Evolutionary conservation across 2,329 filamentous ascomycete species (phyloP).

Genomic region (Hypoxylon sp.): DNA sequence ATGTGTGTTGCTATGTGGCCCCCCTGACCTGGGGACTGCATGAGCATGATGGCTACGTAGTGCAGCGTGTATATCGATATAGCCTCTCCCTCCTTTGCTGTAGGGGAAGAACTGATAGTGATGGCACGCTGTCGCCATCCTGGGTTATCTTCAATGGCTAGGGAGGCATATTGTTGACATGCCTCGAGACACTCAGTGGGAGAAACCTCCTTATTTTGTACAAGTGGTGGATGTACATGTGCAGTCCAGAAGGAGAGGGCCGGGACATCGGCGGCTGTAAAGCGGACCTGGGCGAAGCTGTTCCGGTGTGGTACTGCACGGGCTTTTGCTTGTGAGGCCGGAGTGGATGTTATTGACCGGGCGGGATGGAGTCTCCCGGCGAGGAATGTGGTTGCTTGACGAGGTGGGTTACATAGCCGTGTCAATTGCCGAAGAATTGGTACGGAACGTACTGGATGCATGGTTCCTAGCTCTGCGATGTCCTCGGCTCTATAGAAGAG

Average conservation of each 20-base stretch:
- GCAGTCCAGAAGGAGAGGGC: conserved; percentile 40
- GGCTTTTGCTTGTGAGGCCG: conserved; percentile 1
- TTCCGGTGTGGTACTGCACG: conserved; percentile 5
- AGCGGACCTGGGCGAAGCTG: conserved; percentile 32
- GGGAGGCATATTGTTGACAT: conserved; percentile 38
- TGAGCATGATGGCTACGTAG: conserved; percentile 44
- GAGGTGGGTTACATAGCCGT: conserved; percentile 9
- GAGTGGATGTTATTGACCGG: conserved; percentile 11
- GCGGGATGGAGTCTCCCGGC: background rate
- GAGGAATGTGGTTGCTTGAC: conserved; percentile 1
- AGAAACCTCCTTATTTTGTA: conserved; percentile 38
- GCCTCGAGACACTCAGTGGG: conserved; percentile 38
- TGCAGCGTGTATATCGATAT: conserved; percentile 44
- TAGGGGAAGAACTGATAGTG: background rate
- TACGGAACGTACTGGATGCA: no score
- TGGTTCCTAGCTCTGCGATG: no score
- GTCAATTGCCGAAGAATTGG: conserved; percentile 10
- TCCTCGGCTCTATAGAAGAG: no score
- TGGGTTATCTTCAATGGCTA: conserved; percentile 35
- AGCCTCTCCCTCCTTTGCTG: conserved; percentile 22
- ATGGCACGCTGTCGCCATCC: conserved; percentile 40
- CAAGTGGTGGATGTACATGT: conserved; percentile 12
- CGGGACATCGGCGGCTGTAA: conserved; percentile 44
- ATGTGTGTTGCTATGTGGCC: conserved; percentile 46
- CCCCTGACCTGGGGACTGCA: conserved; percentile 12